phyloP scores from a whole-genome alignment of 495 filamentous ascomycete species.

The Penicillium arizonense region DNA sequence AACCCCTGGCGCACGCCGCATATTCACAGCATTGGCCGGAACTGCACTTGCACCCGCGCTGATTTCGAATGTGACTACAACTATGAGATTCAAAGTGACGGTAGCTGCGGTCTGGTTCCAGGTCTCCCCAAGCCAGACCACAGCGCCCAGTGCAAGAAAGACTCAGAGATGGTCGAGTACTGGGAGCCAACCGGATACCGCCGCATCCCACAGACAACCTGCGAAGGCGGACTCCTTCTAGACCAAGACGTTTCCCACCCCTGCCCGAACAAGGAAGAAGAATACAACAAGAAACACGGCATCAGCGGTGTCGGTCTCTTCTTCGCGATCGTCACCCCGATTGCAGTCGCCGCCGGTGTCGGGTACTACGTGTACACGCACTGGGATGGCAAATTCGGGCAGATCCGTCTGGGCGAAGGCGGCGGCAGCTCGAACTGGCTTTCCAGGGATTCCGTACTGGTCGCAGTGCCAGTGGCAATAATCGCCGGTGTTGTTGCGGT shows the following conservation, averaged over 20 bases:
- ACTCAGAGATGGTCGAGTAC: constrained; percentile 69
- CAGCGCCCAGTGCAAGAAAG: constrained; percentile 58
- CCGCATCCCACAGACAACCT: constrained; percentile 86
- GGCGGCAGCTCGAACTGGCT: constrained; percentile 46
- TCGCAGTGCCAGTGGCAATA: constrained; percentile 76
- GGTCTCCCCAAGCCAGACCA: constrained; percentile 69
- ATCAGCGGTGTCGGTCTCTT: constrained; percentile 76
- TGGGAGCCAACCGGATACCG: constrained; percentile 84
- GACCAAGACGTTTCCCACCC: constrained; percentile 59
- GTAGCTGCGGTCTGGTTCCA: constrained; percentile 69
- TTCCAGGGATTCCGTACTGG: constrained; percentile 61
- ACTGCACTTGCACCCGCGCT: constrained; percentile 76
- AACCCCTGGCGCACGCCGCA: constrained; percentile 75
- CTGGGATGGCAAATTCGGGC: constrained; percentile 88
- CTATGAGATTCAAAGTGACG: constrained; percentile 72
- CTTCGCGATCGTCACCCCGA: constrained; percentile 75
- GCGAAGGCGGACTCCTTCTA: constrained; percentile 65
- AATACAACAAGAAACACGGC: constrained; percentile 71
- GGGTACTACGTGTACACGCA: constrained; percentile 86
- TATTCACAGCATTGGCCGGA: constrained; percentile 54
- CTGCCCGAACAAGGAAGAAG: constrained; percentile 74
- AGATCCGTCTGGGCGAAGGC: constrained; percentile 77
- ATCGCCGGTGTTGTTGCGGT: constrained; percentile 77
- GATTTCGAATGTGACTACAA: constrained; percentile 99
- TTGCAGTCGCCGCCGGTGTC: constrained; percentile 62